These are phyloP conservation scores for Podospora pseudopauciseta DNA, from an alignment of 495 filamentous ascomycete species.

Conservation along the genomic window DNA sequence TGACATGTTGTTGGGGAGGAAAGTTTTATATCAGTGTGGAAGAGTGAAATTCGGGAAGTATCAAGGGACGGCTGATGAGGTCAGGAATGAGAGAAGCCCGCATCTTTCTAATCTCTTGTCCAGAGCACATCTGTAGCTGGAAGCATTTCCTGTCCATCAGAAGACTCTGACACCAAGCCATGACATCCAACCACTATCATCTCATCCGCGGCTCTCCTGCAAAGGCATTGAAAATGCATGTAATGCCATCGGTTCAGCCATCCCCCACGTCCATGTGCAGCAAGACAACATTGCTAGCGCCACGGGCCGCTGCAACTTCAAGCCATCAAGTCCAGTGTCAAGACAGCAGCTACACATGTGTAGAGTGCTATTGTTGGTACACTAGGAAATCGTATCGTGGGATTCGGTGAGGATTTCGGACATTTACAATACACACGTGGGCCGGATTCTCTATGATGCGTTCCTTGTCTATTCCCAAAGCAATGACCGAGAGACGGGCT, in stretches of 20 bases:
- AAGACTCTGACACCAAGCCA: neutral
- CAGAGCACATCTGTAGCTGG: neutral
- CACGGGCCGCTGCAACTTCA: conserved; percentile 1
- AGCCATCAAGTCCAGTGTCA: neutral
- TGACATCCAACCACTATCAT: neutral
- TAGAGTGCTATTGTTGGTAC: neutral
- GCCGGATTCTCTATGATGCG: neutral
- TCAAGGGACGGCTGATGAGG: neutral
- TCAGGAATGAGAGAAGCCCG: neutral
- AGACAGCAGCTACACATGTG: neutral
- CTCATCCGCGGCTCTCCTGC: neutral
- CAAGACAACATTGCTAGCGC: neutral
- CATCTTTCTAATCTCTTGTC: neutral
- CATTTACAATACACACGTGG: neutral
- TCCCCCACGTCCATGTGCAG: conserved; percentile 1
- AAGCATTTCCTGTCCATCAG: neutral
- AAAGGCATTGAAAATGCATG: neutral
- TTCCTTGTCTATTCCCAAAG: neutral
- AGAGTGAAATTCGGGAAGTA: neutral
- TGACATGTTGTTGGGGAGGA: neutral
- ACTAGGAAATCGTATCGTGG: neutral
- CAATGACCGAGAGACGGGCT: neutral
- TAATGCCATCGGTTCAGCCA: neutral
- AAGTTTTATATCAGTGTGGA: neutral
- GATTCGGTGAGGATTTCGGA: neutral